Base-by-base conservation (phyloP, 2,329 filamentous ascomycete genomes). In the Apiospora kogelbergensis region DNA sequence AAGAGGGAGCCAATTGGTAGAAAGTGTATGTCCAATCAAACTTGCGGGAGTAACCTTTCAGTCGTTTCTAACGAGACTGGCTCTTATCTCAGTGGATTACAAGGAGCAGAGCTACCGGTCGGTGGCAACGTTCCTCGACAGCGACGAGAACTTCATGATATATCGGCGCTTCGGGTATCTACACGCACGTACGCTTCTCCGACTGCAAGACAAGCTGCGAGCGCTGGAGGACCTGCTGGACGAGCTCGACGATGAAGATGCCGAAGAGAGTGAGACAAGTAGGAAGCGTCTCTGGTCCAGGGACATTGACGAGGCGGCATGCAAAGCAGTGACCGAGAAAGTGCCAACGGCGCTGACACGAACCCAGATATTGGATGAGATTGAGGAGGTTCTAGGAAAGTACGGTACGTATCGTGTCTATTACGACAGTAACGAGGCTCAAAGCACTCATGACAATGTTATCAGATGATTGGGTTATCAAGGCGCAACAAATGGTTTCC, bases 121-220 rank as follows among this genome's bases (percentile, higher is more conserved):
- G 2, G 33, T 60, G 2, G 66, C 66, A 1, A 67, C 66, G 1
- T 67, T 67, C n/a, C 46, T 67, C 20, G 66, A 67, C 2, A 67
- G 66, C n/a, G 66, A 67, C 11, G 66, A 67, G 26, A 67, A 67
- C 20, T 67, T 67, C 15, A 67, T 67, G 66, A 60, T 67, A 3
- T 67, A 67, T 4, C 66, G 66, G 22, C 66, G 66, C 4, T 67
- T 67, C 5, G 66, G 66, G 0, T 67, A 67, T 7, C 22, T 67
- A 1, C 66, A 67, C 66, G 13, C 66, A 0, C 66, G 66, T 24
- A 67, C 7, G 2, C 66, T 67, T 0, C 9, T 67, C 3, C 10
- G 66, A 6, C 46, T 67, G 17, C n/a, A 67, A 30, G 53, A 60
- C 26, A 60, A 22, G 17, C 7, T 60, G 30, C 9, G 53, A 6